Evolutionary conservation across 768 basidiomycete genomes (phyloP).

Genomic region (Hypholoma sublateritium): DNA sequence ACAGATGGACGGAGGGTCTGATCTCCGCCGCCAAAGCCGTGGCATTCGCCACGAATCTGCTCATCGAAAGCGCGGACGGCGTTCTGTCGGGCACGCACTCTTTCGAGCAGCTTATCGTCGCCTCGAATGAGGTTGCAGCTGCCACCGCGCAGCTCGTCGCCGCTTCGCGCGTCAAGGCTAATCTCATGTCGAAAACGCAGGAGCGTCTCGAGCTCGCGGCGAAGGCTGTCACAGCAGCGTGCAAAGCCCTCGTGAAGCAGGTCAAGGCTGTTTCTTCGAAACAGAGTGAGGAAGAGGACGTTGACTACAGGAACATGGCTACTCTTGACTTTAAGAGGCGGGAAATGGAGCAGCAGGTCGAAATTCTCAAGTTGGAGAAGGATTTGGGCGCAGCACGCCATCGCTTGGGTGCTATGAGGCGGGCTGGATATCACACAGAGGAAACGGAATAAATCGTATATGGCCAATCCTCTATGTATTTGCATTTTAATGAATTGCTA

Average conservation of each 20-base stretch:
- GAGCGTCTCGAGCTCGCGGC: slow-evolving; percentile 94
- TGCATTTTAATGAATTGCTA: slow-evolving; percentile 17
- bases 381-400: slow-evolving; percentile 87
- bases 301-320: slow-evolving; percentile 90
- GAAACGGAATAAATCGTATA: slow-evolving; percentile 59
- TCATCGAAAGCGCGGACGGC: slow-evolving; percentile 98
- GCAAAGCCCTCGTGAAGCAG: slow-evolving; percentile 93
- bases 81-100: slow-evolving; percentile 96
- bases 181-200: slow-evolving; percentile 98
- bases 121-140: slow-evolving; percentile 98
- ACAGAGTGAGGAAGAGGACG: slow-evolving; percentile 77
- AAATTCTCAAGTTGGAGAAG: slow-evolving; percentile 95
- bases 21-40: slow-evolving; percentile 98
- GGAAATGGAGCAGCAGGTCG: slow-evolving; percentile 99
- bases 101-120: slow-evolving; percentile 97
- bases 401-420: slow-evolving; percentile 79
- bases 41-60: slow-evolving; percentile 90
- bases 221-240: slow-evolving; percentile 96
- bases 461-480: slow-evolving; percentile 15
- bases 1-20: slow-evolving; percentile 98
- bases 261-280: slow-evolving; percentile 93
- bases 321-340: slow-evolving; percentile 93
- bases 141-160: slow-evolving; percentile 98
- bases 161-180: slow-evolving; percentile 96
- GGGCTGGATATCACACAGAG: slow-evolving; percentile 87